Evolutionary conservation across 2,329 filamentous ascomycete species (phyloP).

Genomic region (Colletotrichum siamense): DNA sequence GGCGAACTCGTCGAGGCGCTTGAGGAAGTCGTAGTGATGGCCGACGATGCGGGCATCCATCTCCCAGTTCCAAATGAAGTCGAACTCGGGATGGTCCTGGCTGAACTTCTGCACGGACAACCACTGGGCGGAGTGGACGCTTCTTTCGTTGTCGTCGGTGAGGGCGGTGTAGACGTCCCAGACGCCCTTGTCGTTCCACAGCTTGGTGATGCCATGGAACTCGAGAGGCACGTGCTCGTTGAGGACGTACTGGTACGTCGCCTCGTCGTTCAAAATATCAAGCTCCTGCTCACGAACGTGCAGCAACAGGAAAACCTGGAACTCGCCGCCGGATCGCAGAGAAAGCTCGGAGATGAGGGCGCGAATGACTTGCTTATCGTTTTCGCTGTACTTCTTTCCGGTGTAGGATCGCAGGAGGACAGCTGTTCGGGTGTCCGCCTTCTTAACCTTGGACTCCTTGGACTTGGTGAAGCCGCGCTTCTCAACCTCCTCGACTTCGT

Average conservation of each 20-base stretch:
- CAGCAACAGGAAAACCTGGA: conserved; percentile 79
- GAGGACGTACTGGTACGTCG: conserved; percentile 65
- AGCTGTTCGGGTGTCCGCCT: conserved; percentile 61
- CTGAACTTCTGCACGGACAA: conserved; percentile 78
- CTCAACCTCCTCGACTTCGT: background rate
- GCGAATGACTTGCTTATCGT: conserved; percentile 80
- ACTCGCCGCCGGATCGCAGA: conserved; percentile 79
- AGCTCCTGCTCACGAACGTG: conserved; percentile 72
- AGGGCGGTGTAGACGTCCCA: conserved; percentile 78
- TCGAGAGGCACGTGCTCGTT: conserved; percentile 70
- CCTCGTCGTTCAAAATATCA: conserved; percentile 64
- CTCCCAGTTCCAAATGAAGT: conserved; percentile 89
- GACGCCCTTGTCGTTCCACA: conserved; percentile 80
- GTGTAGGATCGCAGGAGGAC: conserved; percentile 79
- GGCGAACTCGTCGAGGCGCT: conserved; percentile 67
- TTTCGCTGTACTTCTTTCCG: conserved; percentile 76
- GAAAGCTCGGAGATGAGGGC: conserved; percentile 80
- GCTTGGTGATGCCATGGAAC: conserved; percentile 71
- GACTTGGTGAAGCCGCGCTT: conserved; percentile 7
- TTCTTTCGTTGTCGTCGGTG: conserved; percentile 61
- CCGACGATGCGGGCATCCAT: conserved; percentile 81
- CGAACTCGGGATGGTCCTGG: conserved; percentile 78
- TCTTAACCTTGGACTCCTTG: background rate
- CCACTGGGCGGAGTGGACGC: conserved; percentile 69
- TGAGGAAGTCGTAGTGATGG: conserved; percentile 81